Base-by-base conservation (phyloP, 768 basidiomycete species). In the Vishniacozyma victoriae region DNA sequence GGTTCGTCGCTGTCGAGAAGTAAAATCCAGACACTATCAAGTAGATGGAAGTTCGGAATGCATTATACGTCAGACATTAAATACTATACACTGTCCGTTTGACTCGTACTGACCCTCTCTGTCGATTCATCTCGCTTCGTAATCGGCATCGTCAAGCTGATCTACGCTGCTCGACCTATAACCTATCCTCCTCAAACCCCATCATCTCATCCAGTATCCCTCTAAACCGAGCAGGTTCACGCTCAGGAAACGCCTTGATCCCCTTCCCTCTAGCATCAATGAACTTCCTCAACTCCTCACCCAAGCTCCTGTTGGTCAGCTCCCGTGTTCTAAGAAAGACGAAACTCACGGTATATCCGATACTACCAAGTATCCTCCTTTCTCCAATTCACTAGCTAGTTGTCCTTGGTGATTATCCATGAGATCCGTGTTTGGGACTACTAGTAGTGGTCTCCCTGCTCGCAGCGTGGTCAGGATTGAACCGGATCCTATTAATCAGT, bases 381-480 rank as follows among this genome's bases (percentile, higher is more conserved):
- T 31, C 3, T 41, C 46, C 25, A 99, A 74, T 12, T 82, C 80
- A 33, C 77, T 71, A 0, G 93, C 89, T 4, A 99, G 76, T 63
- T 99, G 89, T 45, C 82, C 77, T 75, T 99, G 93, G 64, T 99
- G 93, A 67, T 95, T 87, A 70, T 95, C 84, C 69, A 92, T 78
- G 24, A 99, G 75, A 0, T 86, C 84, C 35, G 82, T 75, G 69
- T 99, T 99, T 11, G 91, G 91, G 2, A 95, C 82, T 3, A 87
- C 85, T 55, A 99, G 83, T 55, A 99, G 75, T 5, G 80, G 79
- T 62, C 85, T 89, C 3, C n/a, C 29, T 5, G 80, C 75, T 25
- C 90, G 77, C 40, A 96, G 75, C 9, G 83, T 87, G 37, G 93
- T 87, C 24, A 97, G 78, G 61, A 97, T 91, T 3, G 93, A 95